phyloP scores from a whole-genome alignment of 2,329 filamentous ascomycete genomes.

The Basipetospora sp. region DNA sequence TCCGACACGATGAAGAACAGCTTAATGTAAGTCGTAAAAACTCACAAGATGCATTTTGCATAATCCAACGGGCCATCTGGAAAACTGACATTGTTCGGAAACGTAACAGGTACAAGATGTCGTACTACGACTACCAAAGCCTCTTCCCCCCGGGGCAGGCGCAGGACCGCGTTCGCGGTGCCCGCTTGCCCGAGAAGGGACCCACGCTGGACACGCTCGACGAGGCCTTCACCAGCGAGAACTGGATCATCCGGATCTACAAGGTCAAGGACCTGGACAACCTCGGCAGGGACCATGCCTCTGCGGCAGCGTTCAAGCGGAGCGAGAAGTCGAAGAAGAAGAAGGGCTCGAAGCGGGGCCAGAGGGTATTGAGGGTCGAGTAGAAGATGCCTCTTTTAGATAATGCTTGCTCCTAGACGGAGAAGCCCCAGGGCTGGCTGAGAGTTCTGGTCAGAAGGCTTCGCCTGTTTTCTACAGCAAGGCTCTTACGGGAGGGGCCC shows the following conservation, averaged over 20 bases:
- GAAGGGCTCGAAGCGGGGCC: conserved; percentile 48
- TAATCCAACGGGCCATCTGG: no score
- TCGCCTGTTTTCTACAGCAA: no score
- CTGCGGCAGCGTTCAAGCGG: conserved; percentile 54
- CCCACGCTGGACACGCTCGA: conserved; percentile 80
- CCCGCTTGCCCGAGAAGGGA: conserved; percentile 65
- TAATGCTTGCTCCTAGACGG: no score
- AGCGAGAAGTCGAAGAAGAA: conserved; percentile 81
- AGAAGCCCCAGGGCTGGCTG: no score
- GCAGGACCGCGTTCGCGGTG: conserved; percentile 72
- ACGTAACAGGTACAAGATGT: conserved; percentile 99
- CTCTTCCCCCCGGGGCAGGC: conserved; percentile 89
- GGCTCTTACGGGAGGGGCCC: no score
- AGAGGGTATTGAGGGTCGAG: conserved; percentile 50
- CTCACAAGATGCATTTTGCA: no score
- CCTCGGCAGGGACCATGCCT: conserved; percentile 71
- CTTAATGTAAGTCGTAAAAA: conserved; percentile 62
- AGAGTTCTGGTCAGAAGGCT: no score
- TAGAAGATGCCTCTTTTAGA: no score
- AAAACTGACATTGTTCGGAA: no score
- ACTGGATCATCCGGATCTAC: conserved; percentile 99
- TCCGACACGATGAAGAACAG: conserved; percentile 98
- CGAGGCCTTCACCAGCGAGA: conserved; percentile 96
- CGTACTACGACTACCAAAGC: conserved; percentile 90
- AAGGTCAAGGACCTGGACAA: conserved; percentile 99